Evolutionary conservation across 2,329 filamentous ascomycete genomes (phyloP), one percentile per base, ranked within the genome.

Genomic region (Claviceps digitariae): DNA sequence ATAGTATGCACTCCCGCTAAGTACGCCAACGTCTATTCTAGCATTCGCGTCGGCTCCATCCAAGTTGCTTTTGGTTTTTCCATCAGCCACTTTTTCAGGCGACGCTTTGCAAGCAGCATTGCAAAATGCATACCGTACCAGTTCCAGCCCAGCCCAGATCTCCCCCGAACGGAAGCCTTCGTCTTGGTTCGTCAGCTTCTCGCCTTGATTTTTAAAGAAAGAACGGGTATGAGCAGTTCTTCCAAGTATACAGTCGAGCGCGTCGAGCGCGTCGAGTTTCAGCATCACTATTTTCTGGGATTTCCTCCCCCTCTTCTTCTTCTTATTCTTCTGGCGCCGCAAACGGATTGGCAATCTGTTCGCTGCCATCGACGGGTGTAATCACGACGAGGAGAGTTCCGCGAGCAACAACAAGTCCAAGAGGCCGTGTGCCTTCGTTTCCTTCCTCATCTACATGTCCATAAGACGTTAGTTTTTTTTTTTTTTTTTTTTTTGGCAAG

Each of bases 291-390:
- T 38, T 38, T 38, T 38, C 10, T 38, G 4, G 9, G 2, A 36
- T 38, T 17, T 17, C 17, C 15, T 38, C 9, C 8, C 4, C 17
- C 27, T 17, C 21, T 34, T 7, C 31, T n/a, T 4, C 36, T 17
- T 36, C 12, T 25, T 29, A 50, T 29, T 50, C 46, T 17, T 34
- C 52, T 10, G 78, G 75, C 64, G 88, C 82, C 52, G 86, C 74
- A 65, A 97, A 98, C 0, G 93, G 93, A 68, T 98, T 98, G 62
- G 86, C 81, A 63, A 98, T 98, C 70, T 91, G 85, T 71, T 97
- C 90, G 71, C 89, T 96, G 53, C 93, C 93, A 65, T 97, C 90
- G 51, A 93, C 79, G 4, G 93, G 93, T 57, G 88, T 93, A 66
- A 98, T 88, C 57, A 95, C 79, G 41, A 96, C 91, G 53, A 98